These are phyloP conservation scores for Suhomyces sp. DNA, from an alignment of 805 yeast genomes.

Conservation along the genomic window DNA sequence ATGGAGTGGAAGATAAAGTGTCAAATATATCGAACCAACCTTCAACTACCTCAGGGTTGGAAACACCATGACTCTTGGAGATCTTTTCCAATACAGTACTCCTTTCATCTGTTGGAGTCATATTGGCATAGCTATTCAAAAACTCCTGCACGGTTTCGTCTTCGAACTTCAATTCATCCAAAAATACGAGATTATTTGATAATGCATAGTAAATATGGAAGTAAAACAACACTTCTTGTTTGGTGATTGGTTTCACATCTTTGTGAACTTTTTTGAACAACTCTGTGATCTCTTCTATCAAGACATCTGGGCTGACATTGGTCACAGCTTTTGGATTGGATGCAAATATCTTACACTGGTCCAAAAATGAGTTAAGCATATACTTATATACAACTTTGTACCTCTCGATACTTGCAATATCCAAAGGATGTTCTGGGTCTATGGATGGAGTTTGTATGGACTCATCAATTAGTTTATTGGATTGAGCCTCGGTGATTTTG, in stretches of 20 bases:
- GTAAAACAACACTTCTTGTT: slow-evolving; percentile 23
- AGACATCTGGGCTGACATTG: slow-evolving; percentile 15
- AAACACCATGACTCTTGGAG: slow-evolving; percentile 13
- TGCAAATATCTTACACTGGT: slow-evolving; percentile 19
- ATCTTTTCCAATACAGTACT: slow-evolving; percentile 4
- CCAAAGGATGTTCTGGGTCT: slow-evolving; percentile 19
- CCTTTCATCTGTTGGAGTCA: slow-evolving; percentile 15
- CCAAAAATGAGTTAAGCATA: slow-evolving; percentile 23
- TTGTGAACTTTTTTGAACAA: slow-evolving; percentile 20
- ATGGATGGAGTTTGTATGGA: slow-evolving; percentile 15
- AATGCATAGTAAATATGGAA: slow-evolving; percentile 29
- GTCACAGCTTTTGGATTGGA: slow-evolving; percentile 4
- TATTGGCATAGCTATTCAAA: slow-evolving; percentile 12
- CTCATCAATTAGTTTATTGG: slow-evolving; percentile 11
- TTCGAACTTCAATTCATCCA: slow-evolving; percentile 27
- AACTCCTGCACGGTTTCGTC: slow-evolving; percentile 23
- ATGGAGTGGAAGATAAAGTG: slow-evolving; percentile 23
- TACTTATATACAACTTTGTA: slow-evolving; percentile 16
- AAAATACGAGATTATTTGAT: slow-evolving; percentile 21
- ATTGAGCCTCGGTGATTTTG: slow-evolving; percentile 20
- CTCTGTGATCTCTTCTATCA: slow-evolving; percentile 19
- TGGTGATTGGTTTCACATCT: slow-evolving; percentile 17
- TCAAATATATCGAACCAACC: slow-evolving; percentile 33
- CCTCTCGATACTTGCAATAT: slow-evolving; percentile 12
- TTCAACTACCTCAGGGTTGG: slow-evolving; percentile 11